Conservation (phyloP, 2,329 filamentous ascomycete genomes). For the Teratosphaeria nubilosa region DNA sequence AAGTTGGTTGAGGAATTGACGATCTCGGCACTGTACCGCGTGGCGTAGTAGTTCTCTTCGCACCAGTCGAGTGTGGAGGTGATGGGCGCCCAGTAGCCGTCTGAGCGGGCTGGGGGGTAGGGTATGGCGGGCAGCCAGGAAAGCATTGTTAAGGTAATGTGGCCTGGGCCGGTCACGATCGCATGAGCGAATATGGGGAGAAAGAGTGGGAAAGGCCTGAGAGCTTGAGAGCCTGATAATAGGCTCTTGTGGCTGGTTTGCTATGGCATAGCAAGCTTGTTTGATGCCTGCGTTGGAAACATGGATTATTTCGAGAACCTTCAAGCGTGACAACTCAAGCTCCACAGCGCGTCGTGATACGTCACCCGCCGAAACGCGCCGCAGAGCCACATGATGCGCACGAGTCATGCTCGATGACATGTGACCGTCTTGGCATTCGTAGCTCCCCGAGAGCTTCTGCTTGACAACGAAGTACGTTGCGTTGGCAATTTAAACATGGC, state of each 20-base stretch:
- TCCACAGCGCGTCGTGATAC: not conserved
- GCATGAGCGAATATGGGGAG: not conserved
- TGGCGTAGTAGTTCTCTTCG: slow-evolving; percentile 71
- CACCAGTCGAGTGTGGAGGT: slow-evolving; percentile 71
- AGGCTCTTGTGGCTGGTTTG: not conserved
- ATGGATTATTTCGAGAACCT: not conserved
- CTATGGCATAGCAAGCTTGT: not conserved
- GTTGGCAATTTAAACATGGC: slow-evolving; percentile 51
- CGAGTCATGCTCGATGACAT: not conserved
- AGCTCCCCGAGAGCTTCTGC: not conserved
- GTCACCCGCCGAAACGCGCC: not conserved
- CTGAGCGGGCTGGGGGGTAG: slow-evolving; percentile 19
- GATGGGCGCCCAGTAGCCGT: slow-evolving; percentile 51
- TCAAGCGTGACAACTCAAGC: not conserved
- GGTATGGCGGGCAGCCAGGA: slow-evolving; percentile 21
- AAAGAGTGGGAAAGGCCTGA: not conserved
- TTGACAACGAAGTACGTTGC: not conserved
- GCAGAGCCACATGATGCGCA: not conserved
- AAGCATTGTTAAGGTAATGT: slow-evolving; percentile 26
- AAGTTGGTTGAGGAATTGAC: slow-evolving; percentile 74
- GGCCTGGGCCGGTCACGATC: not conserved
- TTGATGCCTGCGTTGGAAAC: not conserved
- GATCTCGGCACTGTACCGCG: slow-evolving; percentile 64
- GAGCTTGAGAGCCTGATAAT: not conserved
- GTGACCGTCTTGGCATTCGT: not conserved